phyloP scores from a whole-genome alignment of 495 filamentous ascomycete genomes.

The Mytilinidion resinicola region DNA sequence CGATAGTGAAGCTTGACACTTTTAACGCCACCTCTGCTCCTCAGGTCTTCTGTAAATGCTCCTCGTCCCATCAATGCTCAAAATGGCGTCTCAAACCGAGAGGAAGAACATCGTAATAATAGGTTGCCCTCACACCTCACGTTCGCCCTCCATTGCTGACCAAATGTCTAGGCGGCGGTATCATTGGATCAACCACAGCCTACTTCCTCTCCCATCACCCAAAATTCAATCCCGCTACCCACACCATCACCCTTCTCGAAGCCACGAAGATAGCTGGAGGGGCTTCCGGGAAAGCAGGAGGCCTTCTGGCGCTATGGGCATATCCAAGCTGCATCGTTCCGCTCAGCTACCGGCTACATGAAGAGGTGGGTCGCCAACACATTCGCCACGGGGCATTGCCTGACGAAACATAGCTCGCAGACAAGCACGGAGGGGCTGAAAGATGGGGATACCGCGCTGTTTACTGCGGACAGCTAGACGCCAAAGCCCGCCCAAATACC shows the following conservation, averaged over 20 bases:
- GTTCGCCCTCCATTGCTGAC: background rate
- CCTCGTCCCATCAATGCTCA: background rate
- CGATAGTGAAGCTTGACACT: background rate
- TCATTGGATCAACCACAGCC: slow-evolving; percentile 89
- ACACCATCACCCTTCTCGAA: slow-evolving; percentile 83
- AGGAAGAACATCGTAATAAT: slow-evolving; percentile 26
- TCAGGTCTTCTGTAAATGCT: background rate
- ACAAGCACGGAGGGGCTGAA: slow-evolving; percentile 71
- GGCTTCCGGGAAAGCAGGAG: slow-evolving; percentile 92
- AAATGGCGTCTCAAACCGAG: slow-evolving; percentile 13
- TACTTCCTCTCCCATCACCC: slow-evolving; percentile 92
- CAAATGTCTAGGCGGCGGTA: slow-evolving; percentile 67
- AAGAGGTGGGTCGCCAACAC: slow-evolving; percentile 40
- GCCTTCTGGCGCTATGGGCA: slow-evolving; percentile 86
- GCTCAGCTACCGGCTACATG: slow-evolving; percentile 77
- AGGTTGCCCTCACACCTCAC: slow-evolving; percentile 1
- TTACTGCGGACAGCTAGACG: slow-evolving; percentile 66
- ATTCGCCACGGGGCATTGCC: background rate
- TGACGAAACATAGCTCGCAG: slow-evolving; percentile 48
- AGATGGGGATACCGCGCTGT: slow-evolving; percentile 85
- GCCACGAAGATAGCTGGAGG: slow-evolving; percentile 81
- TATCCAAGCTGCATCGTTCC: slow-evolving; percentile 83
- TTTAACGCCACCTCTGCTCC: background rate
- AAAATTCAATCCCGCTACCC: slow-evolving; percentile 64
- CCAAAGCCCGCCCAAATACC: slow-evolving; percentile 12